phyloP scores from a whole-genome alignment of 2,329 filamentous ascomycete species.

The Zarea fungicola region DNA sequence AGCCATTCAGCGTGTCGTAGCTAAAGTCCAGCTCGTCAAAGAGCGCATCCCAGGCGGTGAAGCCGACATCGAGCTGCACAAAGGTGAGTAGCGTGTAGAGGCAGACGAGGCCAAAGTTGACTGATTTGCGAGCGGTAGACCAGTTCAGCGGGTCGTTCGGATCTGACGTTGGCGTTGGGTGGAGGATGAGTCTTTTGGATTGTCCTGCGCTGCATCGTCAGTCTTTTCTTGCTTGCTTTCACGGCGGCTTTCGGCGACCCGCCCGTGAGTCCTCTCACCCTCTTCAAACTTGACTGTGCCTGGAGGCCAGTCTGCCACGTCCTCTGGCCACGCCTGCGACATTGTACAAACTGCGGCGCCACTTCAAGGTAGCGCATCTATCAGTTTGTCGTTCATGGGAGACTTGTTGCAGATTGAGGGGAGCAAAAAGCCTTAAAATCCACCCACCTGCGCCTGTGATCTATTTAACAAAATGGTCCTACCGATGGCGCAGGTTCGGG shows the following conservation, averaged over 20 bases:
- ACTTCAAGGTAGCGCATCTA: no score
- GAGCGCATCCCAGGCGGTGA: conserved; percentile 11
- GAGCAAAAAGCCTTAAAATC: no score
- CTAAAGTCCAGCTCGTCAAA: conserved; percentile 8
- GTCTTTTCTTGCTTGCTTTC: neutral
- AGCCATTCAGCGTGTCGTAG: conserved; percentile 11
- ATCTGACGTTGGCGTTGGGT: conserved; percentile 19
- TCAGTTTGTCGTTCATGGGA: no score
- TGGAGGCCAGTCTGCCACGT: neutral
- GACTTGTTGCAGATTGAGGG: no score
- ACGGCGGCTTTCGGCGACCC: neutral
- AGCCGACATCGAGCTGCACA: conserved; percentile 11
- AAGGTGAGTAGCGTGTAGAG: conserved; percentile 35
- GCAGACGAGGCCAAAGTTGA: conserved; percentile 25
- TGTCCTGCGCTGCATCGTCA: neutral
- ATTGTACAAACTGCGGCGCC: no score
- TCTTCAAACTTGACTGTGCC: conserved; percentile 6
- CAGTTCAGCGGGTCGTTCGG: conserved; percentile 61
- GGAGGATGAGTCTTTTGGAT: conserved; percentile 17
- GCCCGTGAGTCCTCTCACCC: neutral
- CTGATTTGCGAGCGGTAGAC: conserved; percentile 29
- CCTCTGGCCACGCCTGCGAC: no score
- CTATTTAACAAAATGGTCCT: no score
- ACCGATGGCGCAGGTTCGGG: no score
- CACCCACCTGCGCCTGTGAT: no score